These are phyloP conservation scores for Simplicillium sp. DNA, from an alignment of 2,329 filamentous ascomycete species.

Conservation along the genomic window DNA sequence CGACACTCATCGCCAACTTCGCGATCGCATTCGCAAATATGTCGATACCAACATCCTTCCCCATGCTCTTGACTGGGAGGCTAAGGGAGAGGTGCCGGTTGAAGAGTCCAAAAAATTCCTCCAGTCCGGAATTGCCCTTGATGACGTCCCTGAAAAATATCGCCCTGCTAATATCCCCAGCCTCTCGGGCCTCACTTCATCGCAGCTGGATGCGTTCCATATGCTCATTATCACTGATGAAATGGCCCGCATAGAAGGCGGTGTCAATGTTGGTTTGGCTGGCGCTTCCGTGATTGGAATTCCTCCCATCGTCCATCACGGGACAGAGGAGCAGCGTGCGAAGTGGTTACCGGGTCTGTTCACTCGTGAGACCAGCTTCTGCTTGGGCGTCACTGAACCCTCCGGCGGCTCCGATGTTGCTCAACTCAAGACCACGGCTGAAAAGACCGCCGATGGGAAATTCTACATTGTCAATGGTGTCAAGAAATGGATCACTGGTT, in stretches of 20 bases:
- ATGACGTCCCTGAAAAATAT: slow-evolving; percentile 25
- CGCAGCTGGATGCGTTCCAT: slow-evolving; percentile 48
- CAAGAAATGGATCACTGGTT: slow-evolving; percentile 62
- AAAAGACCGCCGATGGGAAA: slow-evolving; percentile 29
- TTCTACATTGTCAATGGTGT: slow-evolving; percentile 55
- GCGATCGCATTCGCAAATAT: slow-evolving; percentile 46
- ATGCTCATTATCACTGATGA: slow-evolving; percentile 47
- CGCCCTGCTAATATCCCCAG: slow-evolving; percentile 25
- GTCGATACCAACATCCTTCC: slow-evolving; percentile 49
- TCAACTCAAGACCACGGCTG: slow-evolving; percentile 51
- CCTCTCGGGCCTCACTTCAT: slow-evolving; percentile 31
- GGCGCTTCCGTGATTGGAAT: slow-evolving; percentile 54
- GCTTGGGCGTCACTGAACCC: slow-evolving; percentile 57
- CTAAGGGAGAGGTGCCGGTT: slow-evolving; percentile 38
- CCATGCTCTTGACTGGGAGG: slow-evolving; percentile 55
- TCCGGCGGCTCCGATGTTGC: slow-evolving; percentile 54
- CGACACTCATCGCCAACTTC: slow-evolving; percentile 48
- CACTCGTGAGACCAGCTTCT: slow-evolving; percentile 49
- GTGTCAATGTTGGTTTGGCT: slow-evolving; percentile 47
- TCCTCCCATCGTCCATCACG: slow-evolving; percentile 54
- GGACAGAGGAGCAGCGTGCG: slow-evolving; percentile 45
- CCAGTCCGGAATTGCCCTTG: slow-evolving; percentile 27
- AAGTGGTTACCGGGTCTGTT: slow-evolving; percentile 52
- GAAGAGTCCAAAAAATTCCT: slow-evolving; percentile 26
- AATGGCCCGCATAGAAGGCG: slow-evolving; percentile 41